A percentile compares a stretch with the other conserved stretches of the same genome.
phyloP scores from a whole-genome alignment of 495 filamentous ascomycete genomes.

The Annulohypoxylon maeteangense region DNA sequence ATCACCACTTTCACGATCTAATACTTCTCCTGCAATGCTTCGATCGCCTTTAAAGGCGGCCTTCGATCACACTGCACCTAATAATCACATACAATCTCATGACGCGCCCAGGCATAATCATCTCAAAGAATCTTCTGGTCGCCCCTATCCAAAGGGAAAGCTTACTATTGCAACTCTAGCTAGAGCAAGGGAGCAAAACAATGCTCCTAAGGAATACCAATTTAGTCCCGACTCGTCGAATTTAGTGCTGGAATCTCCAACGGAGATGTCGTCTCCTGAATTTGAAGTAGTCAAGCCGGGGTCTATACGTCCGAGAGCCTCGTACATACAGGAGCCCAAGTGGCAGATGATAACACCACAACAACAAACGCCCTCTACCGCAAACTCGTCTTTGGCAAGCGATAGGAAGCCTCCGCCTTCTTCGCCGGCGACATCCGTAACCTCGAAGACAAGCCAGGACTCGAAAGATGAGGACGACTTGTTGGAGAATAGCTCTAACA shows the following conservation, averaged over 20 bases:
- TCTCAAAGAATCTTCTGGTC: constrained; percentile 17
- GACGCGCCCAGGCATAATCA: constrained; percentile 2
- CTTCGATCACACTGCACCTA: constrained; percentile 40
- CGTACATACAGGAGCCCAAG: constrained; percentile 55
- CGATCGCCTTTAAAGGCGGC: constrained; percentile 55
- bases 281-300: constrained; percentile 42
- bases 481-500: constrained; percentile 43
- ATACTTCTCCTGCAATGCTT: constrained; percentile 65
- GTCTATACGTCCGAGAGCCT: constrained; percentile 41
- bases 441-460: constrained; percentile 44
- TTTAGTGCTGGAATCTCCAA: constrained; percentile 60
- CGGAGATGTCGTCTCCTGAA: constrained; percentile 41
- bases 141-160: constrained; percentile 33
- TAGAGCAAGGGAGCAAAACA: constrained; percentile 29
- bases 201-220: constrained; percentile 29
- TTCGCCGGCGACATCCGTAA: constrained; percentile 46
- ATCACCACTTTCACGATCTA: constrained; percentile 65
- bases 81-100: constrained; percentile 1
- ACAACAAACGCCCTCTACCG: constrained; percentile 45
- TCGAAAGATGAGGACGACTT: constrained; percentile 52
- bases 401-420: constrained; percentile 48
- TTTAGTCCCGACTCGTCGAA: constrained; percentile 58
- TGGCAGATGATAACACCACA: constrained; percentile 63
- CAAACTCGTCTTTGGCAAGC: constrained; percentile 38
- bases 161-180: constrained; percentile 41